A percentile compares a stretch with the other conserved stretches of the same genome.
phyloP scores from a whole-genome alignment of 83 land plant genomes.

The Diphasiastrum complanatum region DNA sequence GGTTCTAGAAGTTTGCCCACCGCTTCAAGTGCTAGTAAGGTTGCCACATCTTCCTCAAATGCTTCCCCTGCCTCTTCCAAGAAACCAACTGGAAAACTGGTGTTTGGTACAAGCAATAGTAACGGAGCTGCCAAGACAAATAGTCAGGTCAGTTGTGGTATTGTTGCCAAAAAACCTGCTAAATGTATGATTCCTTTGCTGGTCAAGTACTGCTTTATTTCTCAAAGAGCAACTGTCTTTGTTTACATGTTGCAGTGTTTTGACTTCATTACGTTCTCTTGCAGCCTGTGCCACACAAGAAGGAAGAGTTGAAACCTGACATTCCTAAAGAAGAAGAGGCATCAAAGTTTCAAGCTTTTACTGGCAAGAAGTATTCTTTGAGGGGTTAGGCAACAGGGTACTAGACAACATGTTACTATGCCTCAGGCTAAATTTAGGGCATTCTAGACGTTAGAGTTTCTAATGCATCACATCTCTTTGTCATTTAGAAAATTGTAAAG shows the following conservation, averaged over 20 bases:
- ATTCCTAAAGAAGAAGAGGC: constrained; percentile 22
- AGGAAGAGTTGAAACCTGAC: constrained; percentile 37
- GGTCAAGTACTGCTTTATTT: too few relatives aligned
- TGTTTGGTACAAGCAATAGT: constrained; percentile 56
- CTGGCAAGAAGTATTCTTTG: constrained; percentile 77
- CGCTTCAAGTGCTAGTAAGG: constrained; percentile 3
- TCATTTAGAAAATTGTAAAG: too few relatives aligned
- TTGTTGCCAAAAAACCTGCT: background rate
- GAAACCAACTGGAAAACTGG: constrained; percentile 65
- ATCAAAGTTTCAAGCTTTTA: constrained; percentile 77
- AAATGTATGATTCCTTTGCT: background rate
- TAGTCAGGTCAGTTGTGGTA: background rate
- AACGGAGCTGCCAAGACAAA: constrained; percentile 52
- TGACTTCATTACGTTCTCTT: background rate
- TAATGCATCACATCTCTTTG: too few relatives aligned
- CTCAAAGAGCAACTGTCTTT: background rate
- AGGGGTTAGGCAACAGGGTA: constrained; percentile 51
- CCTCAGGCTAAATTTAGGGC: too few relatives aligned
- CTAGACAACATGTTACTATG: too few relatives aligned
- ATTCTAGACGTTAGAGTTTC: too few relatives aligned
- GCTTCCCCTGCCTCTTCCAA: constrained; percentile 20
- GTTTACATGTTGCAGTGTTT: background rate
- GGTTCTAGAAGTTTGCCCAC: constrained; percentile 21
- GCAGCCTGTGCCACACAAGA: constrained; percentile 32
- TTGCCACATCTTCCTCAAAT: constrained; percentile 6